A percentile compares a stretch with the other conserved stretches of the same genome.
Conservation (phyloP, 768 basidiomycete genomes). For the Gelatoporia subvermispora region DNA sequence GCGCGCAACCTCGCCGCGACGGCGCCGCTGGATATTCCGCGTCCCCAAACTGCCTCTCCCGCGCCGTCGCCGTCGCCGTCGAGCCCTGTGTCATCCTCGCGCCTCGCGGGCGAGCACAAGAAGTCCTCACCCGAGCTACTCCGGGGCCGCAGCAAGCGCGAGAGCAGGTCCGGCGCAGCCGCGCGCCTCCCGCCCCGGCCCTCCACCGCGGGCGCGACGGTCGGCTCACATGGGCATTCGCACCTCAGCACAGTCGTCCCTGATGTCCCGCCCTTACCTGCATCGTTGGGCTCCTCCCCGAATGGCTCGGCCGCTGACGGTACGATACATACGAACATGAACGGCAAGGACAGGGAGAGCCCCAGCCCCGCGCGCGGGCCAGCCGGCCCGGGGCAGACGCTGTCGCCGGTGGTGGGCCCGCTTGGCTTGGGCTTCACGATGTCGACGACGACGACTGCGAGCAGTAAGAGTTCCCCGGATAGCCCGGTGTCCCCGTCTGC, state of each 20-base stretch:
- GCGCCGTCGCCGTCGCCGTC: conserved; percentile 4
- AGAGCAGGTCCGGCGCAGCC: neutral
- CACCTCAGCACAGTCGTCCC: neutral
- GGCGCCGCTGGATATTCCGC: neutral
- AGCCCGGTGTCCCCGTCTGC: conserved; percentile 7
- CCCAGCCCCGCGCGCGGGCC: conserved; percentile 9
- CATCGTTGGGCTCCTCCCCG: neutral
- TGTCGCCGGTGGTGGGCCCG: neutral
- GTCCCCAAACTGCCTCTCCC: neutral
- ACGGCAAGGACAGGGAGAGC: neutral
- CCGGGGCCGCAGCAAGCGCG: conserved; percentile 3
- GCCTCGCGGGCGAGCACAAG: conserved; percentile 13
- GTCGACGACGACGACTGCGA: conserved; percentile 8
- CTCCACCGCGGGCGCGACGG: conserved; percentile 35
- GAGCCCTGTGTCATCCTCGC: conserved; percentile 9
- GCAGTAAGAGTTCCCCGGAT: conserved; percentile 8
- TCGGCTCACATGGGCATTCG: neutral
- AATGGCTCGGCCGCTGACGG: neutral
- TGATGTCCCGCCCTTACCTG: neutral
- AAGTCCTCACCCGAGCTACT: conserved; percentile 17
- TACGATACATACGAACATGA: neutral
- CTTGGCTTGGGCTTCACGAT: conserved; percentile 5
- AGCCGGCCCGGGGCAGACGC: conserved; percentile 3
- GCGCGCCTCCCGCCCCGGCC: conserved; percentile 28
- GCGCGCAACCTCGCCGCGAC: neutral